These are phyloP conservation scores for Tagetes erecta DNA, from an alignment of 129 eudicot genomes.

Conservation along the genomic window DNA sequence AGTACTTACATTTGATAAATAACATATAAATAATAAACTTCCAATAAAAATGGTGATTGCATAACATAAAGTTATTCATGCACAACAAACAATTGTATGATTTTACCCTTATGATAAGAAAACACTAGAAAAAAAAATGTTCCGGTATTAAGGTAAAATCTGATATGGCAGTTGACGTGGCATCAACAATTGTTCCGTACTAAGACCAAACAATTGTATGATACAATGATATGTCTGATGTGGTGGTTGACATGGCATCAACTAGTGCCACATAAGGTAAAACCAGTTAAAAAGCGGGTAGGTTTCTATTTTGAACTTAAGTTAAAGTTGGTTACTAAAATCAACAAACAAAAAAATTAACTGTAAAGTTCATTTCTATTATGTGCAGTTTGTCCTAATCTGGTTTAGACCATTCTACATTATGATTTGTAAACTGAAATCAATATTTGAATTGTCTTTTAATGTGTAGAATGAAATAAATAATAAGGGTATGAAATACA, in stretches of 20 bases:
- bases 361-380: not conserved
- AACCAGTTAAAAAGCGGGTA: not conserved
- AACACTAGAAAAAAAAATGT: too few species aligned
- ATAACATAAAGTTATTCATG: too few species aligned
- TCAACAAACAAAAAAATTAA: not conserved
- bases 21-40: too few species aligned
- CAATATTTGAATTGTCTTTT: slow-evolving; percentile 1
- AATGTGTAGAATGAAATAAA: not conserved
- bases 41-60: too few species aligned
- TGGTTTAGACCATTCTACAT: not conserved
- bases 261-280: not conserved
- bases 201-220: too few species aligned
- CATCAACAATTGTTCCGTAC: too few species aligned
- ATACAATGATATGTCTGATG: not conserved
- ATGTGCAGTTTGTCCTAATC: not conserved
- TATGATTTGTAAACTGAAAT: not conserved
- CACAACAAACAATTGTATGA: too few species aligned
- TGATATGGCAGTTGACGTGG: too few species aligned
- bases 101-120: too few species aligned
- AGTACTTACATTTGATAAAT: too few species aligned
- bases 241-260: not conserved
- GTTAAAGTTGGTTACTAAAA: not conserved
- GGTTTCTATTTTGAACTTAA: not conserved
- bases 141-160: too few species aligned
- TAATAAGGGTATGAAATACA: slow-evolving; percentile 36